Base-by-base conservation (phyloP, 2,329 filamentous ascomycete genomes). In the Ascochyta fabae region DNA sequence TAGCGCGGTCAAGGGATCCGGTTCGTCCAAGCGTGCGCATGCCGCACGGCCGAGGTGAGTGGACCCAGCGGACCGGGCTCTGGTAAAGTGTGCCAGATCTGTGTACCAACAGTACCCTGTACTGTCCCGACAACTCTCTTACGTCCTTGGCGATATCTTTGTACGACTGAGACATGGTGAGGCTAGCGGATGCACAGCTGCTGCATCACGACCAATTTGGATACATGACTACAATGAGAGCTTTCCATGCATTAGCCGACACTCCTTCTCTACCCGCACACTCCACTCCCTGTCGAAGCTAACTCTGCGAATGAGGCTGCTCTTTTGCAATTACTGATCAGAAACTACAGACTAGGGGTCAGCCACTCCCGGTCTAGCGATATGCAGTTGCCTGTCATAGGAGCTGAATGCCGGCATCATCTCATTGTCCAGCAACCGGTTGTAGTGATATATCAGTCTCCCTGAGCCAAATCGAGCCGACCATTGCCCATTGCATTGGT, bases 81-180 rank as follows among this genome's bases (percentile, higher is more conserved):
- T 62, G 57, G 62, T 58, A 50, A 46, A 50, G 48, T 47, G 54
- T 48, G 62, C 59, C 53, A 70, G 67, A 71, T 70, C 62, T 67
- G 57, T 67, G 67, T 66, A 62, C 58, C 45, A 59, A 56, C 48
- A 55, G 52, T 56, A 56, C 62, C 51, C 51, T 61, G 60, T 64
- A 71, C 59, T 60, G 41, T 62, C 64, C 65, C 65, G 63, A 69
- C 65, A 62, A 56, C 47, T 55, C 43, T 55, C 59, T 62, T 53
- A 64, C 46, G 51, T 48, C 31, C 71, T 74, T 74, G 71, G 70
- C 71, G 69, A 72, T 75, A 73, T 68, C 62, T 53, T 57, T 70
- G 72, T 75, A 64, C 62, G 35, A 72, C 70, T 57, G 62, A 61
- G 61, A 60, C 57, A 62, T 60, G 42, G 24, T 51, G 53, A 61